These are phyloP conservation scores for Ophiostoma novo-ulmi DNA, from an alignment of 2,329 filamentous ascomycete species.

Conservation along the genomic window DNA sequence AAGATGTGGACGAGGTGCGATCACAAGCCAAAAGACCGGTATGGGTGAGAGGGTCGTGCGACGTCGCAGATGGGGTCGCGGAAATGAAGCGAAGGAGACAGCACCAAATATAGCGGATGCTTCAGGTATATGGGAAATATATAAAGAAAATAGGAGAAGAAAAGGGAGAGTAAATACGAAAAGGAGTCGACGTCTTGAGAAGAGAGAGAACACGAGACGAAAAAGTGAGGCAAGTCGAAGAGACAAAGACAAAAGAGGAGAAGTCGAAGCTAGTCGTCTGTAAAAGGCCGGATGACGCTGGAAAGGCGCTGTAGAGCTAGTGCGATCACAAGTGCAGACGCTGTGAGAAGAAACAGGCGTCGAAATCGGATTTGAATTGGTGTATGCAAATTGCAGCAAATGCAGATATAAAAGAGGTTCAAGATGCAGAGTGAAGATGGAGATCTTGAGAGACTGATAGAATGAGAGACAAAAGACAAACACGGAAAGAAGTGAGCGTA, in stretches of 20 bases:
- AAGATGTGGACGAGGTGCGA: background rate
- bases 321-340: background rate
- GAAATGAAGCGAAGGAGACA: conserved; percentile 6
- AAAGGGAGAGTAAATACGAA: background rate
- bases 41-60: conserved; percentile 10
- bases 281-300: background rate
- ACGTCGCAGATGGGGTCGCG: conserved; percentile 10
- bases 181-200: too few relatives aligned
- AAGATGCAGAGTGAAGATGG: background rate
- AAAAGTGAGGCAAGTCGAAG: background rate
- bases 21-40: conserved; percentile 8
- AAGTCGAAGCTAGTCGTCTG: background rate
- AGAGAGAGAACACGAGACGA: background rate
- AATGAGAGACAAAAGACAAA: background rate
- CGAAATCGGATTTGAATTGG: background rate
- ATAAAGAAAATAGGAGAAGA: conserved; percentile 2
- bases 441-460: background rate
- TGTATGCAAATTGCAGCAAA: background rate
- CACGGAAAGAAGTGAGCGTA: background rate
- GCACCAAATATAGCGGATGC: background rate
- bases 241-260: background rate
- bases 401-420: background rate
- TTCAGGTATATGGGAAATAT: background rate
- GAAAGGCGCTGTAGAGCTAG: background rate
- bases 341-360: background rate